These are phyloP conservation scores for Corylus heterophylla DNA, from an alignment of 306 rosid species.

Conservation along the genomic window DNA sequence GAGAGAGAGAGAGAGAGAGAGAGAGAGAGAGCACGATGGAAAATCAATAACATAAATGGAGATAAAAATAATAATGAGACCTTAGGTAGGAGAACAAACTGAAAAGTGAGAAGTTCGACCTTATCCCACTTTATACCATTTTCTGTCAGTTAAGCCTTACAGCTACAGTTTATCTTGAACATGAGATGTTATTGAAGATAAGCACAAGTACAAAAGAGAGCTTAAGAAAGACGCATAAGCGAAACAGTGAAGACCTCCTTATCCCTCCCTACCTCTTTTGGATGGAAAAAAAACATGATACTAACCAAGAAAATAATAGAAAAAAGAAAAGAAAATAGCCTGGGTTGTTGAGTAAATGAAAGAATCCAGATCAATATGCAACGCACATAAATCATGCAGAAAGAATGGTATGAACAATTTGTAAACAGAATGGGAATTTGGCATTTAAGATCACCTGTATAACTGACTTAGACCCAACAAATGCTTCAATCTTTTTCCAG, in stretches of 20 bases:
- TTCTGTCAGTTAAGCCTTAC: no score
- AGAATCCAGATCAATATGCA: conserved; percentile 7
- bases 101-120: background rate
- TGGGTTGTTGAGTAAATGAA: background rate
- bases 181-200: background rate
- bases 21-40: background rate
- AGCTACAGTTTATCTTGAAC: background rate
- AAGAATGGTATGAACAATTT: background rate
- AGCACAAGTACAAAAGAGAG: background rate
- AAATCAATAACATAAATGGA: background rate
- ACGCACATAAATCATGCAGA: background rate
- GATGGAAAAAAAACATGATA: background rate
- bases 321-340: background rate
- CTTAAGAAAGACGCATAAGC: background rate
- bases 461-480: conserved; percentile 91
- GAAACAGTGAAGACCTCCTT: background rate
- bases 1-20: background rate
- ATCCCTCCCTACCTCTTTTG: background rate
- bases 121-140: background rate
- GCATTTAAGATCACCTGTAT: conserved; percentile 68
- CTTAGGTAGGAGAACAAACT: no score
- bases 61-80: no score
- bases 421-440: background rate
- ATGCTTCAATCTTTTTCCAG: conserved; percentile 99
- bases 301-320: background rate